Conservation (phyloP, 441 rosid species). For the Dalechampia spathulata region DNA sequence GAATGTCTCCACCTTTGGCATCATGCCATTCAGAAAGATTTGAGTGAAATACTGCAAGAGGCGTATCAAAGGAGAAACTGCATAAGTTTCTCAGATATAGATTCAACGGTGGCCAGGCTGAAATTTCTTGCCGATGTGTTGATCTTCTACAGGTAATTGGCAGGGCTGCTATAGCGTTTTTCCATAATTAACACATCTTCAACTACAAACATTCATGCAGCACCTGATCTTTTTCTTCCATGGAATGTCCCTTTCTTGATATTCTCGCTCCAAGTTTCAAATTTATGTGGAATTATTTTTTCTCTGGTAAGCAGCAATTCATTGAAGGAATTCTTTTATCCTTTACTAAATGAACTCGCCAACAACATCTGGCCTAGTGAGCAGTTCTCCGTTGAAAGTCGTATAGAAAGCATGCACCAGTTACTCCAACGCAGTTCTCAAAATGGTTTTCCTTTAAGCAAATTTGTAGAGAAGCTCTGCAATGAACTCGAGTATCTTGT, state of each 20-base stretch:
- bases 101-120: slow-evolving; percentile 35
- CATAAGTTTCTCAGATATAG: slow-evolving; percentile 25
- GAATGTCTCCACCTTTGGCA: slow-evolving; percentile 53
- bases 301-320: slow-evolving; percentile 48
- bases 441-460: slow-evolving; percentile 16
- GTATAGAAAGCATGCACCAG: slow-evolving; percentile 43
- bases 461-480: slow-evolving; percentile 42
- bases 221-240: too few relatives aligned
- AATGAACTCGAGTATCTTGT: slow-evolving; percentile 36
- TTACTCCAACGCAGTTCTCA: slow-evolving; percentile 31
- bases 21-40: slow-evolving; percentile 48
- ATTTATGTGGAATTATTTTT: too few relatives aligned
- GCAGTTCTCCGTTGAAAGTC: slow-evolving; percentile 27
- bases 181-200: not conserved
- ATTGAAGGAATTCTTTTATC: slow-evolving; percentile 50
- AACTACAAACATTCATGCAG: not conserved
- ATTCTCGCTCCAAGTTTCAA: too few relatives aligned
- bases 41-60: slow-evolving; percentile 45
- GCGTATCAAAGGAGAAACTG: slow-evolving; percentile 30
- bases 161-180: slow-evolving; percentile 10
- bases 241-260: too few relatives aligned
- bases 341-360: slow-evolving; percentile 33
- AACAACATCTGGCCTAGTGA: slow-evolving; percentile 15
- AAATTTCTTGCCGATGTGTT: slow-evolving; percentile 68
- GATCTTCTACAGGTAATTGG: slow-evolving; percentile 60